Evolutionary conservation across 768 basidiomycete genomes (phyloP), one percentile per base, ranked within the genome.

Genomic region (Neoboletus magnificus): DNA sequence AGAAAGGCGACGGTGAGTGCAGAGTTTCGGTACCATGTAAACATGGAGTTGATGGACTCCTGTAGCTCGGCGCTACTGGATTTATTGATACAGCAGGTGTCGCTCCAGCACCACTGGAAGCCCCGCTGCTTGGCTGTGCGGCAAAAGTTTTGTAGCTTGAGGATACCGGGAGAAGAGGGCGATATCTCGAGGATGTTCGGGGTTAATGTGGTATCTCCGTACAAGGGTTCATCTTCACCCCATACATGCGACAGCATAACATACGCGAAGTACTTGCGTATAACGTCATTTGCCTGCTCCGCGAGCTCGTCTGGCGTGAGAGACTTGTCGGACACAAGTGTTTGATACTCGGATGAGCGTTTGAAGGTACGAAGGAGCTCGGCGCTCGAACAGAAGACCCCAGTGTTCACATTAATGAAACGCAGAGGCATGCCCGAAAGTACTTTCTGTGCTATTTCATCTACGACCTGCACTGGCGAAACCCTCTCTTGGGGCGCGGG

Each of bases 21-120:
- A 0, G 71, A 69, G 33, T 66, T 63, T 27, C 67, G 58, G 30
- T 71, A 72, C 70, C 70, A 71, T 15, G 25, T 59, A 25, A 72
- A 72, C 71, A 72, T 71, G 47, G 64, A 65, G n/a, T 62, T 60
- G 42, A 71, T 66, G 50, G 71, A 64, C 36, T 71, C 70, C 16
- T 67, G 63, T 3, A 71, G 58, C 42, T 71, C 69, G 13, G 64
- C 66, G 20, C 64, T 71, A 46, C 67, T 71, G 12, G 52, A 32
- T 41, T 69, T 67, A 33, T 71, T 64, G 20, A 68, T 69, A 27
- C 71, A 72, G 16, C 63, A 69, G 1, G 69, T 69, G 16, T 72
- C 71, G 43, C 61, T 61, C 69, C 69, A 73, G 40, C 66, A 64
- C 56, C 65, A 64, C n/a, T 2, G 49, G 47, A 60, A 69, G 37